Base-by-base conservation (phyloP, 176 grass and related monocot genomes). In the Miscanthus lutarioriparius region DNA sequence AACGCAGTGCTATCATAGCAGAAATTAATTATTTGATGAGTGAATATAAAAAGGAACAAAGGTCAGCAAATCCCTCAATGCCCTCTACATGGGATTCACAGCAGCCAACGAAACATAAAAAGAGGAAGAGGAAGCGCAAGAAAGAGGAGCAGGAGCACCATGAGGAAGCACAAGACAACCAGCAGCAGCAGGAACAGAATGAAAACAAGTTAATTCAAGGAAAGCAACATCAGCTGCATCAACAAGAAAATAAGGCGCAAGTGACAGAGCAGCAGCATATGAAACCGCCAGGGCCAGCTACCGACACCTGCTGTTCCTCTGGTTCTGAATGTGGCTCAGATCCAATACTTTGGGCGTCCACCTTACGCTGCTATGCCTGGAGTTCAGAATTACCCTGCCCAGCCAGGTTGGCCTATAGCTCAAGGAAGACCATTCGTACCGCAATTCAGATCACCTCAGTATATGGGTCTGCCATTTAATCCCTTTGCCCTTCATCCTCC, bases 61-160 rank as follows among this genome's bases (percentile, higher is more conserved):
- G 13, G 73, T 28, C 13, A 47, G 19, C 28, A 10, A 54, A 76
- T 30, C 70, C 45, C 28, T 47, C 75, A 65, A 10, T 41, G 39
- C 32, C 23, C 4, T 84, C 49, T 12, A 75, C 44, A 70, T 75
- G 38, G 15, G 64, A 84, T 56, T 27, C 63, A 41, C 33, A 47
- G 30, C 76, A 75, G 25, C 53, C 70, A 41, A 72, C 70, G 12
- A 59, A 66, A 41, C 10, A 20, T 51, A 19, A 81, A 23, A 43
- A 56, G 53, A 63, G 14, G 36, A 19, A 64, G n/a, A 77, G n/a
- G 80, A 89, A 89, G 87, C 70, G 70, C 62, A 89, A 85, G 28
- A 85, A 61, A 47, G 82, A 72, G 45, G 43, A 88, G 74, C 54
- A 72, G 37, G 35, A 79, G 28, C 27, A 1, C n/a, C 81, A 74